These are phyloP conservation scores for Tuber magnatum DNA, from an alignment of 495 filamentous ascomycete species.

Conservation along the genomic window DNA sequence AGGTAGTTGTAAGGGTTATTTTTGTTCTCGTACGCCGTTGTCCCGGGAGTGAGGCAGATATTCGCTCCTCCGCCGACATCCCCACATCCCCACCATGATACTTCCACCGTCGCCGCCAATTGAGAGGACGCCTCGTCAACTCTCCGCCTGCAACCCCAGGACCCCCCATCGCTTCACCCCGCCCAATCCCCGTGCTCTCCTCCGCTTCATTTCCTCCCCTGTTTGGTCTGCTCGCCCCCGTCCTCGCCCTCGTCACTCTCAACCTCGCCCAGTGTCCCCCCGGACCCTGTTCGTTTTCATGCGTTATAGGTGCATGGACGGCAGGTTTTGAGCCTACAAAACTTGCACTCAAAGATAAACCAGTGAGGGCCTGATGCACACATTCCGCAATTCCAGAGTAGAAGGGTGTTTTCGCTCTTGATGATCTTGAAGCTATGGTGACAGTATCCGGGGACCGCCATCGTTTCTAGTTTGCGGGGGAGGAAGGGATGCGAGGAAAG, in stretches of 20 bases:
- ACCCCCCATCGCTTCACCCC: neutral
- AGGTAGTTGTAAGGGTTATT: neutral
- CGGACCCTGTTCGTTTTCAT: conserved; percentile 33
- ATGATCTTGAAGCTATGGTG: conserved; percentile 67
- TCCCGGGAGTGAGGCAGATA: neutral
- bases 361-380: conserved; percentile 74
- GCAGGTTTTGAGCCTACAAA: conserved; percentile 71
- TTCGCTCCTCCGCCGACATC: neutral
- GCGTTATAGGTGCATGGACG: conserved; percentile 57
- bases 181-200: neutral
- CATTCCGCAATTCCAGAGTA: conserved; percentile 70
- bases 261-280: conserved; percentile 3
- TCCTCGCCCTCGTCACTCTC: conserved; percentile 14
- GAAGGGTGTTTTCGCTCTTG: conserved; percentile 65
- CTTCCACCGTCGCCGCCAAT: neutral
- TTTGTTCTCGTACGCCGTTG: neutral
- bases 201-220: neutral
- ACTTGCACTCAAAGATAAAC: conserved; percentile 72
- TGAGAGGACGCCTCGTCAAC: neutral
- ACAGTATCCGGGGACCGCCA: conserved; percentile 60
- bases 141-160: neutral
- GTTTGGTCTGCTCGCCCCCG: neutral
- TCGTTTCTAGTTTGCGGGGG: conserved; percentile 40
- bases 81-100: no score
- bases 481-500: conserved; percentile 6